Conservation (phyloP, 805 yeast genomes). For the Cyberlindnera euphorbiiphila region DNA sequence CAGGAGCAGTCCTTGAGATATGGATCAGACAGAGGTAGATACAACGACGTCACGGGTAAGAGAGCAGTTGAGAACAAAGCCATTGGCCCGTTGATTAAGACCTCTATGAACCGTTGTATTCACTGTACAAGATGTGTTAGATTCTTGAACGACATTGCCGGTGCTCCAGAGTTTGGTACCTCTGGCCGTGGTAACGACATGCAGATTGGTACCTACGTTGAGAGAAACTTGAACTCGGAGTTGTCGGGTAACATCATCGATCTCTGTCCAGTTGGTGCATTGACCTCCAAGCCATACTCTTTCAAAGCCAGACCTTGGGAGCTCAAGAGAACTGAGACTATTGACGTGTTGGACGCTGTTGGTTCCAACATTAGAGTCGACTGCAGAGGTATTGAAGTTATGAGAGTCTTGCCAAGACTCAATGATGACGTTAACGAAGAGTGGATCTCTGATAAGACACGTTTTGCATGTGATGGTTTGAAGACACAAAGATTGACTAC, state of each 20-base stretch:
- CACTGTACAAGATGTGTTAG: constrained; percentile 91
- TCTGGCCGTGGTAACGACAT: constrained; percentile 89
- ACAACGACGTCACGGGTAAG: constrained; percentile 75
- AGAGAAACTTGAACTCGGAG: constrained; percentile 79
- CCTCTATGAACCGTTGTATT: constrained; percentile 89
- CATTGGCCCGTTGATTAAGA: constrained; percentile 83
- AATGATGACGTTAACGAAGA: constrained; percentile 87
- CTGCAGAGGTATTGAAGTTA: constrained; percentile 80
- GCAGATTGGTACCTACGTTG: constrained; percentile 88
- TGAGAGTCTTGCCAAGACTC: constrained; percentile 81
- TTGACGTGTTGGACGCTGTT: constrained; percentile 78
- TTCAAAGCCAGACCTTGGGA: constrained; percentile 94
- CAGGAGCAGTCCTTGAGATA: constrained; percentile 84
- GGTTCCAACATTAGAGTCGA: constrained; percentile 85
- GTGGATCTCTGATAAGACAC: constrained; percentile 86
- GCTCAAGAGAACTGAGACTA: constrained; percentile 80
- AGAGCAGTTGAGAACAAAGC: constrained; percentile 90
- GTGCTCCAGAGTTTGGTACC: constrained; percentile 88
- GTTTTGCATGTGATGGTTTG: constrained; percentile 83
- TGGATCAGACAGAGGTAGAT: constrained; percentile 85
- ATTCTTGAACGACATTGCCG: constrained; percentile 86
- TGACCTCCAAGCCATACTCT: constrained; percentile 88
- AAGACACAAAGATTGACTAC: constrained; percentile 81
- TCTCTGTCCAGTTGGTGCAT: constrained; percentile 89
- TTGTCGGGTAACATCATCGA: constrained; percentile 84